Conservation (phyloP, 1,139 yeast genomes). For the Protomyces macrosporus region DNA sequence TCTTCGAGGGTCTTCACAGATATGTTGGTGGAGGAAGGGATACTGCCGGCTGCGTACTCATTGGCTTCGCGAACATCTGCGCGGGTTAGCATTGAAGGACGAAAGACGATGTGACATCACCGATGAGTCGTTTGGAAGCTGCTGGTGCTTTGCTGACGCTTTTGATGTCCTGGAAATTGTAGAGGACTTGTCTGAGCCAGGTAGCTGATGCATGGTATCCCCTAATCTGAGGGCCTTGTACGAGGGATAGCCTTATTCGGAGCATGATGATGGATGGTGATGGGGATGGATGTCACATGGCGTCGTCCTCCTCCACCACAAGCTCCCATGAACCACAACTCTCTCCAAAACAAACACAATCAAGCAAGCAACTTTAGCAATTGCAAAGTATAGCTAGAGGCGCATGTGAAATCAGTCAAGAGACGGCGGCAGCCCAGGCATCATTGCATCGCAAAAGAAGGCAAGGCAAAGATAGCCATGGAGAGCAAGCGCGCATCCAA, state of each 20-base stretch:
- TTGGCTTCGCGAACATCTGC: conserved; percentile 91
- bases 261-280: no score
- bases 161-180: background rate
- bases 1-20: conserved; percentile 92
- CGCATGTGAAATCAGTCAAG: background rate
- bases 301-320: no score
- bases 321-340: no score
- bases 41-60: conserved; percentile 62
- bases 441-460: background rate
- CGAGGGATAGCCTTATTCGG: background rate
- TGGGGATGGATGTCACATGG: no score
- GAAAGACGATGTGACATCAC: conserved; percentile 28
- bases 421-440: background rate
- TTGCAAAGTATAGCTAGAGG: no score
- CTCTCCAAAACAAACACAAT: no score
- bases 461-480: background rate
- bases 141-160: background rate
- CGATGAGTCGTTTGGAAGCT: conserved; percentile 35
- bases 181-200: background rate
- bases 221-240: background rate
- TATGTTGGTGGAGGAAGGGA: conserved; percentile 79
- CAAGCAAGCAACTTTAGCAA: no score
- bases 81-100: conserved; percentile 35
- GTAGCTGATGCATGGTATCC: background rate
- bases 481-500: background rate